A percentile compares a stretch with the other conserved stretches of the same genome.
Evolutionary conservation across 495 filamentous ascomycete genomes (phyloP).

Genomic region (Gamarada debralockiae): DNA sequence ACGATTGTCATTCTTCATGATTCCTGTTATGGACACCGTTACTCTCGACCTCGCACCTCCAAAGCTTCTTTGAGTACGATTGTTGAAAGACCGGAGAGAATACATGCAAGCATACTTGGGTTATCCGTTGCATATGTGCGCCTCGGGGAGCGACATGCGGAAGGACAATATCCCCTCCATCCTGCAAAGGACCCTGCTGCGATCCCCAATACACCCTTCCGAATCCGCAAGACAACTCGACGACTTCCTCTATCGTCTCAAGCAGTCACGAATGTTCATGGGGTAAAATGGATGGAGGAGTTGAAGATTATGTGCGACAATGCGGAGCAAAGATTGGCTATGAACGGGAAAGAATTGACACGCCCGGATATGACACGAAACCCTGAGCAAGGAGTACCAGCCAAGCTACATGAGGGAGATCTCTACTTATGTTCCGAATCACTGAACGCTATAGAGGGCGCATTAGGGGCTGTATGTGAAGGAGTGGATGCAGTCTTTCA

Average conservation of each 20-base stretch:
- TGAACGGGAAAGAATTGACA: slow-evolving; percentile 69
- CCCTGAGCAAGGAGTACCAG: slow-evolving; percentile 36
- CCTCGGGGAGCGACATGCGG: slow-evolving; percentile 75
- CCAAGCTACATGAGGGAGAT: slow-evolving; percentile 75
- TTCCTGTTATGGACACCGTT: slow-evolving; percentile 90
- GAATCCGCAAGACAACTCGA: slow-evolving; percentile 70
- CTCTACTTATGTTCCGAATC: slow-evolving; percentile 87
- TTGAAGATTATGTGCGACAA: slow-evolving; percentile 76
- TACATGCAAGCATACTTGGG: slow-evolving; percentile 79
- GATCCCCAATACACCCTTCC: slow-evolving; percentile 68
- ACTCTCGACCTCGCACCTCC: slow-evolving; percentile 71
- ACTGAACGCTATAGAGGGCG: slow-evolving; percentile 81
- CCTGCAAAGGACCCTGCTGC: slow-evolving; percentile 41
- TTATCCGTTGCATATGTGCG: slow-evolving; percentile 84
- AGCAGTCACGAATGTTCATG: slow-evolving; percentile 79
- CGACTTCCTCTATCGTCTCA: slow-evolving; percentile 59
- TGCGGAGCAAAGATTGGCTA: slow-evolving; percentile 68
- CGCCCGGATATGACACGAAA: slow-evolving; percentile 52
- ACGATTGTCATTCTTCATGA: slow-evolving; percentile 86
- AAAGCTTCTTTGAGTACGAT: slow-evolving; percentile 65
- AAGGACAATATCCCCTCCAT: slow-evolving; percentile 61
- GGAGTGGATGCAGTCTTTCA: slow-evolving; percentile 82
- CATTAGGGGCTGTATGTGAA: slow-evolving; percentile 84
- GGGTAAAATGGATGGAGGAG: slow-evolving; percentile 86
- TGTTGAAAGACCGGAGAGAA: slow-evolving; percentile 88